A percentile compares a stretch with the other conserved stretches of the same genome.
Conservation (phyloP, 306 rosid genomes). For the Lathyrus aphaca region DNA sequence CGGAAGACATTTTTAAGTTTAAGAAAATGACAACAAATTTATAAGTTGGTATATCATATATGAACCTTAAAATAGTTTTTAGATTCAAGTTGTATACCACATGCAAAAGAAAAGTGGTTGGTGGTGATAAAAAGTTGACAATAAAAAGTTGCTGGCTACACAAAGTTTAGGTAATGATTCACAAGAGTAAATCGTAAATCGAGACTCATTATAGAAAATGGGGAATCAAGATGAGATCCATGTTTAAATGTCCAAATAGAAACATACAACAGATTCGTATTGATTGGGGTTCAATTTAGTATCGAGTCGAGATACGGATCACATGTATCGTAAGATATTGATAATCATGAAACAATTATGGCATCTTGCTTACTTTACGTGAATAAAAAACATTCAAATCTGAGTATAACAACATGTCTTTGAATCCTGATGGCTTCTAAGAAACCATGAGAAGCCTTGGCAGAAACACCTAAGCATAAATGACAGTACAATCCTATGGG, state of each 20-base stretch:
- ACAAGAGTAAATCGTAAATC: background rate
- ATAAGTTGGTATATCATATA: no score
- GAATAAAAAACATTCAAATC: conserved; percentile 6
- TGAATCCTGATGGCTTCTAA: conserved; percentile 11
- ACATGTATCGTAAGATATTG: background rate
- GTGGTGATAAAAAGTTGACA: background rate
- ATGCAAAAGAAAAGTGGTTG: background rate
- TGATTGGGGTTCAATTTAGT: background rate
- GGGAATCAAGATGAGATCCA: background rate
- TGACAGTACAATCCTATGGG: conserved; percentile 21
- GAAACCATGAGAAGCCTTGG: background rate
- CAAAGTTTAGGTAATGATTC: background rate
- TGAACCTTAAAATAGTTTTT: no score
- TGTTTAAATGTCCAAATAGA: background rate
- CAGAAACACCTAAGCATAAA: background rate
- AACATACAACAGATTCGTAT: background rate
- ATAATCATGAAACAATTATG: background rate
- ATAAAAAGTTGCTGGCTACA: background rate
- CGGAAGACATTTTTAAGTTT: background rate
- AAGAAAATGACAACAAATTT: no score
- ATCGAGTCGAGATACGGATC: background rate
- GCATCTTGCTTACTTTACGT: conserved; percentile 4
- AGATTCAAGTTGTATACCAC: background rate
- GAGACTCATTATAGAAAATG: background rate
- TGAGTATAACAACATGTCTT: background rate